Percentiles rank a stretch among this genome's conserved stretches.
Evolutionary conservation across 352 stramenopile genomes (phyloP).

Genomic region (Phytophthora nicotianae): DNA sequence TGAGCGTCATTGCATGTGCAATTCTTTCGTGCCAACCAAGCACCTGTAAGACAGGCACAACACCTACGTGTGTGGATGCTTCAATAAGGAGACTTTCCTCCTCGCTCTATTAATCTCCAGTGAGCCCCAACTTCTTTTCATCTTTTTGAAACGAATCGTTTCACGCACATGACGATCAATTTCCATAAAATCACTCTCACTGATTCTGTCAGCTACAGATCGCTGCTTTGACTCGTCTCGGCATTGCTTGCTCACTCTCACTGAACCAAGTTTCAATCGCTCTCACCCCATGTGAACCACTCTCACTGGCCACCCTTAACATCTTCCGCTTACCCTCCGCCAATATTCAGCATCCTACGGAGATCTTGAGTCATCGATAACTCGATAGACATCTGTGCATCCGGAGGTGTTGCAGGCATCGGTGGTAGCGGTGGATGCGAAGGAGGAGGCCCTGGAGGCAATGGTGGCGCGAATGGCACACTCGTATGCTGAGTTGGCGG

Average conservation of each 20-base stretch:
- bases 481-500: constrained; percentile 18
- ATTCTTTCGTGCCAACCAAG: not conserved
- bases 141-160: constrained; percentile 8
- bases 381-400: constrained; percentile 58
- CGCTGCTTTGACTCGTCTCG: not conserved
- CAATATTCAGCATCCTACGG: constrained; percentile 83
- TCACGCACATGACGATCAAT: constrained; percentile 6
- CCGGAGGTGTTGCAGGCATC: constrained; percentile 41
- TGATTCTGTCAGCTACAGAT: not conserved
- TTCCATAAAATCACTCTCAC: constrained; percentile 6
- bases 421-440: constrained; percentile 28
- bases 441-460: constrained; percentile 26
- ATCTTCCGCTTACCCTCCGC: constrained; percentile 35
- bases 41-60: constrained; percentile 4
- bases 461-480: constrained; percentile 21
- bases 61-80: constrained; percentile 4
- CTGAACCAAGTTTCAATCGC: constrained; percentile 1
- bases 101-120: constrained; percentile 23
- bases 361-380: constrained; percentile 83
- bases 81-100: constrained; percentile 22
- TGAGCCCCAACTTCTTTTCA: constrained; percentile 16
- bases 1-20: not conserved
- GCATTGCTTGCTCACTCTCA: not conserved
- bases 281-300: not conserved
- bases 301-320: not conserved